Conservation (phyloP, 345 rosid genomes). For the Theobroma cacao region DNA sequence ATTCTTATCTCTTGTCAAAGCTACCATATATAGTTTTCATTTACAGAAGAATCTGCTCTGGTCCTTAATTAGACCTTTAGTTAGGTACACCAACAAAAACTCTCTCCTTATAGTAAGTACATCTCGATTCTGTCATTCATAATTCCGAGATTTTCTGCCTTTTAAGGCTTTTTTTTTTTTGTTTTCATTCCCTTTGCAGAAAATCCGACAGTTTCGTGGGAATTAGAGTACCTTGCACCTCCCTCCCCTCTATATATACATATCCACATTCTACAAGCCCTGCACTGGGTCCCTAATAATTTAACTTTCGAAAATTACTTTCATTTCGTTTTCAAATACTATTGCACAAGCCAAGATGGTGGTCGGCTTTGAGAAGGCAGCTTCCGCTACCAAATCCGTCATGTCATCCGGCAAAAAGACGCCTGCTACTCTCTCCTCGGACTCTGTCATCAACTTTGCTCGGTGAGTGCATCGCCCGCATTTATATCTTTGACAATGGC, state of each 20-base stretch:
- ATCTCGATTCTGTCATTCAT: not conserved
- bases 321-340: no score
- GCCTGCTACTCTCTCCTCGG: not conserved
- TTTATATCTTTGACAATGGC: not conserved
- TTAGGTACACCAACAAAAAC: not conserved
- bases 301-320: no score
- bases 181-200: not conserved
- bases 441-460: constrained; percentile 5
- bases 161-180: not conserved
- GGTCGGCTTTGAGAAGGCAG: not conserved
- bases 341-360: not conserved
- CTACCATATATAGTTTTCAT: no score
- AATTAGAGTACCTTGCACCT: not conserved
- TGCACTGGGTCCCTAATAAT: no score
- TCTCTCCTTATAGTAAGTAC: not conserved
- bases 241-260: not conserved
- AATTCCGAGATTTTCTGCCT: not conserved
- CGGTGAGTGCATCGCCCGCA: constrained; percentile 3
- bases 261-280: not conserved
- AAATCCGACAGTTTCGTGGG: not conserved
- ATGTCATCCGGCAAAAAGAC: not conserved
- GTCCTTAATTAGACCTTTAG: not conserved
- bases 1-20: no score
- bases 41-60: not conserved
- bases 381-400: not conserved